Evolutionary conservation across 352 stramenopile genomes (phyloP).

Genomic region (Elongisporangium undulatum): DNA sequence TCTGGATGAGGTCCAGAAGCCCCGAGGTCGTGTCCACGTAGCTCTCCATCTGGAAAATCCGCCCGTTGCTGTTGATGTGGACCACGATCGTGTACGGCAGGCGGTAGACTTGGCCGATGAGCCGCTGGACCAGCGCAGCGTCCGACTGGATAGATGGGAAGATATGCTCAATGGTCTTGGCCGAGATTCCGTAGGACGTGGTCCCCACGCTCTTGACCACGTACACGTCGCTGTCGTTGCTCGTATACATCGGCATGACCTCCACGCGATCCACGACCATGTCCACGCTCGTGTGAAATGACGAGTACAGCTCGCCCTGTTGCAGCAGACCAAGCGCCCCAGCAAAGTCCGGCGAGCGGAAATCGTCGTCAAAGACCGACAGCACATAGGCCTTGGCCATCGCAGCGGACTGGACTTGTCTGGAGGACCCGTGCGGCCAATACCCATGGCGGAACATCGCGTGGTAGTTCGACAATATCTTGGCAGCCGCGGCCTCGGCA

Average conservation of each 20-base stretch:
- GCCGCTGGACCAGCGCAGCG: constrained; percentile 33
- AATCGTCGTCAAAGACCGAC: constrained; percentile 14
- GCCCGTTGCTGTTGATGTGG: constrained; percentile 25
- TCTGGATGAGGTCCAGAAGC: constrained; percentile 26
- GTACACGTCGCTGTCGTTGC: constrained; percentile 6
- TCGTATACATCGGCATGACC: constrained; percentile 11
- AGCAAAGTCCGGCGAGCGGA: constrained; percentile 29
- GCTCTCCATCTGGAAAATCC: constrained; percentile 46
- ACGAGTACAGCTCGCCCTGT: constrained; percentile 36
- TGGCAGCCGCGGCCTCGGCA: constrained; percentile 17
- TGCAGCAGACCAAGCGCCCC: constrained; percentile 25
- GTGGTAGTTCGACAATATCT: constrained; percentile 32
- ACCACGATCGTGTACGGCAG: constrained; percentile 33
- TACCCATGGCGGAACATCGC: constrained; percentile 21
- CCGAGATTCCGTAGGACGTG: constrained; percentile 32
- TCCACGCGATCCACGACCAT: constrained; percentile 14
- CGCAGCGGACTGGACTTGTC: not conserved
- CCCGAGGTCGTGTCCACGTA: constrained; percentile 34
- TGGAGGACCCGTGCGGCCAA: not conserved
- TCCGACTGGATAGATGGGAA: constrained; percentile 40
- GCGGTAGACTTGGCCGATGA: constrained; percentile 41
- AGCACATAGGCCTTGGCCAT: constrained; percentile 19
- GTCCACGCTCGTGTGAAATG: constrained; percentile 22
- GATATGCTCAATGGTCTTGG: constrained; percentile 34
- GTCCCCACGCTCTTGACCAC: constrained; percentile 26